Conservation (phyloP, 257 asterid genomes). For the Henckelia pumila region DNA sequence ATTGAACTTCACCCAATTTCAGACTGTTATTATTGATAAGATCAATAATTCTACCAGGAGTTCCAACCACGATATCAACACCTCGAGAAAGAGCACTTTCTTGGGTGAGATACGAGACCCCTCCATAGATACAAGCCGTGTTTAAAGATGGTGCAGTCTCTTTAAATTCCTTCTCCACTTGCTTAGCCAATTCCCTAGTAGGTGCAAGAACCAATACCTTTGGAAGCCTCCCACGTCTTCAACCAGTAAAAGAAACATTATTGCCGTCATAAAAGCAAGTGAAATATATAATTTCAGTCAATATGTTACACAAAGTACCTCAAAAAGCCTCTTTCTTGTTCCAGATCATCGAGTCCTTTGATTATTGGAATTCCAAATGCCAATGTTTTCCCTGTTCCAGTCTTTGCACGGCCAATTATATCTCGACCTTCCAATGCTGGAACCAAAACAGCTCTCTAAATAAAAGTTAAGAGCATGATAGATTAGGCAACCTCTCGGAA, state of each 20-base stretch:
- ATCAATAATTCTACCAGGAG: conserved; percentile 97
- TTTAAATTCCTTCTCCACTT: conserved; percentile 85
- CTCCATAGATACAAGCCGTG: conserved; percentile 80
- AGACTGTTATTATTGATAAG: conserved; percentile 61
- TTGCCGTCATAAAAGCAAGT: conserved; percentile 14
- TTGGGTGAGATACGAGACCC: conserved; percentile 75
- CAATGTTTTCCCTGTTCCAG: conserved; percentile 97
- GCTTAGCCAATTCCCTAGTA: conserved; percentile 95
- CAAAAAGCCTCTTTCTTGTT: conserved; percentile 47
- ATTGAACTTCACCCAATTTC: conserved; percentile 79
- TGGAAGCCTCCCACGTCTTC: conserved; percentile 81
- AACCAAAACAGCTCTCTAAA: conserved; percentile 80
- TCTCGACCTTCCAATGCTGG: conserved; percentile 94
- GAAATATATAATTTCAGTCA: background rate
- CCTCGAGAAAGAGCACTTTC: conserved; percentile 84
- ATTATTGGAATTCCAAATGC: conserved; percentile 98
- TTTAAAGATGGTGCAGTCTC: conserved; percentile 78
- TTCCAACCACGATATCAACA: conserved; percentile 94
- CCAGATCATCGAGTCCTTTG: conserved; percentile 60
- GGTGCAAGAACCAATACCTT: conserved; percentile 92
- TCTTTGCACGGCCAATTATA: conserved; percentile 95
- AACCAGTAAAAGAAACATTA: conserved; percentile 23
- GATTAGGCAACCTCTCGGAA: background rate
- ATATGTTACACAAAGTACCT: conserved; percentile 43
- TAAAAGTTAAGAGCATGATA: conserved; percentile 11